Percentiles rank a stretch among this genome's conserved stretches.
These are phyloP conservation scores for Penicillium decumbens DNA, from an alignment of 2,329 filamentous ascomycete genomes.

Conservation along the genomic window DNA sequence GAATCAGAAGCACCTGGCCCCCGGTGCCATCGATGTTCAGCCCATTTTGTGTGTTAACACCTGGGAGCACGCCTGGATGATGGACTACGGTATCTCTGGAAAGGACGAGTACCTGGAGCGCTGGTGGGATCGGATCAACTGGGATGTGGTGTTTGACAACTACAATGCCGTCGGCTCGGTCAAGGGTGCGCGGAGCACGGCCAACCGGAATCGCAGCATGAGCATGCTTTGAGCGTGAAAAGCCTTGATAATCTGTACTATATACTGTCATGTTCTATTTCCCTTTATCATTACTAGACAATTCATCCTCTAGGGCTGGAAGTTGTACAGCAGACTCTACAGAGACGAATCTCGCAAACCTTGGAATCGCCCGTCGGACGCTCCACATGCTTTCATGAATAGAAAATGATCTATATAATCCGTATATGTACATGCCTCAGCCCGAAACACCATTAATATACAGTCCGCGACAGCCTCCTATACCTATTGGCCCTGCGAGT, in stretches of 20 bases:
- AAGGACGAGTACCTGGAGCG: constrained; percentile 70
- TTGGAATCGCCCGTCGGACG: not conserved
- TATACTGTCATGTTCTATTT: constrained; percentile 22
- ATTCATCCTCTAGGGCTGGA: not conserved
- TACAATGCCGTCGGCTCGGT: constrained; percentile 33
- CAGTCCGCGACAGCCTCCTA: not conserved
- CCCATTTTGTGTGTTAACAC: constrained; percentile 89
- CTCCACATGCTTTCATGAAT: not conserved
- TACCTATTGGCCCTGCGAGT: constrained; percentile 28
- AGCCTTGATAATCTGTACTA: constrained; percentile 25
- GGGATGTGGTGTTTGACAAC: constrained; percentile 63
- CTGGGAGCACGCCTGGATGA: constrained; percentile 91
- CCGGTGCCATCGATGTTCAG: constrained; percentile 51
- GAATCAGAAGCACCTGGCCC: constrained; percentile 37
- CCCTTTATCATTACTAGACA: constrained; percentile 1
- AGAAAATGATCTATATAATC: not conserved
- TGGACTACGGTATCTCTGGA: constrained; percentile 71
- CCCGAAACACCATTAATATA: constrained; percentile 12
- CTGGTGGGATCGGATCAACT: constrained; percentile 89
- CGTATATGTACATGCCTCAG: constrained; percentile 1
- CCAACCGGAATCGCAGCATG: constrained; percentile 24
- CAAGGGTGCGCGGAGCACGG: constrained; percentile 20
- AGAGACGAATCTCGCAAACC: constrained; percentile 10
- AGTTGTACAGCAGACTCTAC: constrained; percentile 19
- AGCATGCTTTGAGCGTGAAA: constrained; percentile 24